A percentile compares a stretch with the other conserved stretches of the same genome.
Conservation (phyloP, 1,139 yeast genomes). For the Sugiyamaella neomexicana region DNA sequence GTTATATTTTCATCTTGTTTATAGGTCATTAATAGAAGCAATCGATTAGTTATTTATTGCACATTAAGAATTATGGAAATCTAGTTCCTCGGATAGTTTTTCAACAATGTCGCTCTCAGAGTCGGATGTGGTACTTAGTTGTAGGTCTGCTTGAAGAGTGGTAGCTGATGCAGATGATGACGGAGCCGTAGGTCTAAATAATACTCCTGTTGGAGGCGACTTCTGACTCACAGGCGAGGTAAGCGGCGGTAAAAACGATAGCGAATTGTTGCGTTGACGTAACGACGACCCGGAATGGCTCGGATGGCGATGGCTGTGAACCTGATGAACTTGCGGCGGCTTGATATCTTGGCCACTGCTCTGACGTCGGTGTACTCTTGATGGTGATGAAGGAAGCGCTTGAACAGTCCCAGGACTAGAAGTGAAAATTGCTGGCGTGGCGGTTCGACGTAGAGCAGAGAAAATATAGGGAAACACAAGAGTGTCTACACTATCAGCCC, state of each 20-base stretch:
- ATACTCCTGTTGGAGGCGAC: constrained; percentile 7
- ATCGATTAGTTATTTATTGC: neutral
- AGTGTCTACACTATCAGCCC: constrained; percentile 73
- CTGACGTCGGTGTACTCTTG: neutral
- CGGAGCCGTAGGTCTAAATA: constrained; percentile 6
- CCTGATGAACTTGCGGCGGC: neutral
- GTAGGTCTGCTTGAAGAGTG: constrained; percentile 4
- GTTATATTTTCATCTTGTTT: neutral
- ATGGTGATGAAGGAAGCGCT: neutral
- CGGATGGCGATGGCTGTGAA: constrained; percentile 1
- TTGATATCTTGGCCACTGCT: constrained; percentile 5
- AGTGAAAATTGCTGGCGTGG: neutral
- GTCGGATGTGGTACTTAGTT: constrained; percentile 2
- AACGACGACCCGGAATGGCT: constrained; percentile 7
- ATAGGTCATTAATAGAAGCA: neutral
- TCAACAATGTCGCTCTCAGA: constrained; percentile 13
- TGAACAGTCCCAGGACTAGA: neutral
- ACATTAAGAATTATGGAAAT: neutral
- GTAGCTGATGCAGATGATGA: neutral
- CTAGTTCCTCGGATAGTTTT: constrained; percentile 10
- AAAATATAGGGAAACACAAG: constrained; percentile 55
- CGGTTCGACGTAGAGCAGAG: constrained; percentile 30
- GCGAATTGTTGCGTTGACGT: neutral
- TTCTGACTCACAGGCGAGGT: constrained; percentile 7
- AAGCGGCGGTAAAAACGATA: constrained; percentile 8